Base-by-base conservation (phyloP, 352 stramenopile species). In the Globisporangium abappressorium region DNA sequence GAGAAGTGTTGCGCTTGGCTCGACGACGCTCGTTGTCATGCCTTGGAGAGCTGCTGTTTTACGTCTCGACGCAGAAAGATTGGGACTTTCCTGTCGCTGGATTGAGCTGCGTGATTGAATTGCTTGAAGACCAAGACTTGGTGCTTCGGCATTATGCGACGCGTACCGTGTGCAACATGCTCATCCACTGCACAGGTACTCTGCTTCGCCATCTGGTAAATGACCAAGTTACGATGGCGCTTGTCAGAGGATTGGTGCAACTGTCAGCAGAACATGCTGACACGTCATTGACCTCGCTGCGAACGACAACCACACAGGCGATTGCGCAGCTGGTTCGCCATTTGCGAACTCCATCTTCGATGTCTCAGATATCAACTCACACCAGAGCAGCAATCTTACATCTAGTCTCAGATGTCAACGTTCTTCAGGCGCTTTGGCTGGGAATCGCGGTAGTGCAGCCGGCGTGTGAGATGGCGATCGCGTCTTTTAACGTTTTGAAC, bases 11-110 rank as follows among this genome's bases (percentile, higher is more conserved):
- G 14, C 30, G 58, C 38, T 38, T 57, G 26, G 22, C 59, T 55
- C 49, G 34, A 22, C 53, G 43, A 1, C 53, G 61, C 12, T 33
- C 85, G 8, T 60, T 86, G 5, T 73, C 82, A 5, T 89, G 84
- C 64, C 68, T 95, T 1, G 87, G 87, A 7, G 85, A 94, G 64
- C 66, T 94, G 22, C 58, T 92, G 0, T 92, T 93, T 64, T 93
- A 93, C 63, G 81, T 87, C 12, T 79, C 83, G 9, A 89, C 85
- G 0, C 82, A 91, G 57, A 74, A 85, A 26, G 71, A 82, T 18
- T 78, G 68, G 65, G 60, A 77, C 26, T 55, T 89, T 26, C 74
- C 79, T 2, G 64, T 70, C 30, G 64, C 70, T 1, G 74, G 73
- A 1, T 54, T 87, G 15, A 49, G 73, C 0, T 68, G 70, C 55